These are phyloP conservation scores for Boletales sp. DNA, from an alignment of 768 basidiomycete species.

Conservation along the genomic window DNA sequence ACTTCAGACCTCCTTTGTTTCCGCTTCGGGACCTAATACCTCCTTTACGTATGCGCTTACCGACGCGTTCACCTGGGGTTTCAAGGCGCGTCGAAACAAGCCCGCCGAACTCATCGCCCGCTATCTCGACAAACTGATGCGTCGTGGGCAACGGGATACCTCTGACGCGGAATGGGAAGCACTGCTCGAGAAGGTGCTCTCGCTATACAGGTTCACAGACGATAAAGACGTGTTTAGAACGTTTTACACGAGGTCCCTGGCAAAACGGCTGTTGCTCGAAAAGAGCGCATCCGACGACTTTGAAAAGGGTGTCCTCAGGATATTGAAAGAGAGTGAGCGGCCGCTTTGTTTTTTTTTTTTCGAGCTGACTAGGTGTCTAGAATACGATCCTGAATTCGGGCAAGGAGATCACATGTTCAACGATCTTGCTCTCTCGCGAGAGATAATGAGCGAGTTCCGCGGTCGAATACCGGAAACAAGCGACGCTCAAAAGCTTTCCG, in stretches of 20 bases:
- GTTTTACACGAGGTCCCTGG: slow-evolving; percentile 84
- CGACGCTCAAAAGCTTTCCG: slow-evolving; percentile 51
- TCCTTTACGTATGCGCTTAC: slow-evolving; percentile 64
- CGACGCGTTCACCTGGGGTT: slow-evolving; percentile 71
- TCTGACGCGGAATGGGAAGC: slow-evolving; percentile 61
- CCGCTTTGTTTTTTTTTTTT: not conserved
- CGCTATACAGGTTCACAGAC: slow-evolving; percentile 80
- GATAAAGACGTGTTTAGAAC: slow-evolving; percentile 94
- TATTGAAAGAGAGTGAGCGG: slow-evolving; percentile 74
- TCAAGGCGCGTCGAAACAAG: slow-evolving; percentile 72
- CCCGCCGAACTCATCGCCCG: slow-evolving; percentile 94
- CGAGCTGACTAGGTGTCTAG: slow-evolving; percentile 39
- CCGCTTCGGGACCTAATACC: slow-evolving; percentile 40
- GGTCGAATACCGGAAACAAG: slow-evolving; percentile 37
- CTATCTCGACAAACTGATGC: slow-evolving; percentile 82
- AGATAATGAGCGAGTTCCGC: slow-evolving; percentile 67
- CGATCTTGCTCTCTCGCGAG: slow-evolving; percentile 75
- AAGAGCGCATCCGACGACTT: slow-evolving; percentile 85
- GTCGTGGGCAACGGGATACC: slow-evolving; percentile 73
- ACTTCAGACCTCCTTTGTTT: slow-evolving; percentile 50
- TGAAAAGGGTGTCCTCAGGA: slow-evolving; percentile 80
- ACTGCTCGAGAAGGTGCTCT: slow-evolving; percentile 62
- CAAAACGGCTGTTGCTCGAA: slow-evolving; percentile 83
- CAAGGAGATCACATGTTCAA: slow-evolving; percentile 96
- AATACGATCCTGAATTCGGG: slow-evolving; percentile 93